Percentiles rank a stretch among this genome's conserved stretches.
Evolutionary conservation across 441 rosid genomes (phyloP).

Genomic region (Adansonia grandidieri): DNA sequence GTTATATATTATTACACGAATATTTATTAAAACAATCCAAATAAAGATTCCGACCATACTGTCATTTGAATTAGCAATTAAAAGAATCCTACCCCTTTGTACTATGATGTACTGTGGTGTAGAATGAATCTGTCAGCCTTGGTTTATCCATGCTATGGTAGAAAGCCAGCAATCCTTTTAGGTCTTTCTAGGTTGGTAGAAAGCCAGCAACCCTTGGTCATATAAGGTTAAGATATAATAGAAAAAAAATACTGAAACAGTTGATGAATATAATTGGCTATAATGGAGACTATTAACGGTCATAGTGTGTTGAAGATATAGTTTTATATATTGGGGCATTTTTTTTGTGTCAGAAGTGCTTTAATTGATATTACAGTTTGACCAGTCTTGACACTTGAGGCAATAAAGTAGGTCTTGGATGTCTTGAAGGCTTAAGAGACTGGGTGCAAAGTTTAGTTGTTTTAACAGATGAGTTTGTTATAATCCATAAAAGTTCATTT

Average conservation of each 20-base stretch:
- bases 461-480: not conserved
- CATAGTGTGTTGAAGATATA: not conserved
- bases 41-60: not conserved
- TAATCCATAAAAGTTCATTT: not conserved
- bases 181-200: not conserved
- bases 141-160: not conserved
- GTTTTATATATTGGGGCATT: not conserved
- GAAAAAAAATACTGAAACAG: not conserved
- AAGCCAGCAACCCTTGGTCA: not conserved
- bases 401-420: not conserved
- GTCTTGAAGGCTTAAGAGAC: not conserved
- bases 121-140: not conserved
- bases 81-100: not conserved
- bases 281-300: no score
- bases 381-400: not conserved
- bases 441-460: not conserved
- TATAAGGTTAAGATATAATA: not conserved
- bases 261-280: no score
- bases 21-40: not conserved
- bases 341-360: not conserved
- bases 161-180: not conserved
- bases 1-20: not conserved
- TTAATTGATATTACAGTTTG: not conserved
- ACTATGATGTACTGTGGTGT: not conserved
- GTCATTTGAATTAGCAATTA: not conserved